Conservation (phyloP, 2,329 filamentous ascomycete species). For the Hypoxylon sp. region DNA sequence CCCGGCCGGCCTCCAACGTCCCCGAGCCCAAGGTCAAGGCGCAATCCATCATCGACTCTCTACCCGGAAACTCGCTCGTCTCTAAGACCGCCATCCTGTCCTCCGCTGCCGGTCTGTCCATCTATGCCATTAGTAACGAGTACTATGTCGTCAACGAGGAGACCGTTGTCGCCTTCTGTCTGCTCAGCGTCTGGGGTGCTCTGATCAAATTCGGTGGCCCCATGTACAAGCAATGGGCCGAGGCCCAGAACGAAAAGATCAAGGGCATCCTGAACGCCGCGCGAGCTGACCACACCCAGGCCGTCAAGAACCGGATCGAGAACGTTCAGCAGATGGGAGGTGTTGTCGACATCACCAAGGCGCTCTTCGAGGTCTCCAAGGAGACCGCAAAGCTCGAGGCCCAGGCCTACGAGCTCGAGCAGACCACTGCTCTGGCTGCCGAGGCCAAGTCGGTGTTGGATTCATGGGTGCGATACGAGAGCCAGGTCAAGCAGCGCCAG, state of each 20-base stretch:
- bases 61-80: constrained; percentile 91
- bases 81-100: constrained; percentile 98
- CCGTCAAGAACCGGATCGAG: constrained; percentile 93
- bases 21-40: constrained; percentile 97
- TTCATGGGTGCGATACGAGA: constrained; percentile 98
- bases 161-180: constrained; percentile 91
- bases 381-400: constrained; percentile 98
- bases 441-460: constrained; percentile 97
- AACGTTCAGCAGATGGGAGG: constrained; percentile 94
- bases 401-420: constrained; percentile 96
- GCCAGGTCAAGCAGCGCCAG: constrained; percentile 98
- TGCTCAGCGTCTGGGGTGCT: constrained; percentile 92
- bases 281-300: constrained; percentile 92
- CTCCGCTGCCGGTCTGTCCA: constrained; percentile 87
- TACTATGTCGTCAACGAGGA: constrained; percentile 99
- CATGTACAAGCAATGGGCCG: constrained; percentile 92
- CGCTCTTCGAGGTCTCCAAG: constrained; percentile 98
- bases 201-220: constrained; percentile 95
- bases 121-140: constrained; percentile 99
- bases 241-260: constrained; percentile 91
- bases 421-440: constrained; percentile 89
- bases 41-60: constrained; percentile 91
- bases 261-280: constrained; percentile 95
- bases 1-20: constrained; percentile 81
- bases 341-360: constrained; percentile 97